phyloP scores from a whole-genome alignment of 139 green algal genomes.

The Picochlorum costavermella region DNA sequence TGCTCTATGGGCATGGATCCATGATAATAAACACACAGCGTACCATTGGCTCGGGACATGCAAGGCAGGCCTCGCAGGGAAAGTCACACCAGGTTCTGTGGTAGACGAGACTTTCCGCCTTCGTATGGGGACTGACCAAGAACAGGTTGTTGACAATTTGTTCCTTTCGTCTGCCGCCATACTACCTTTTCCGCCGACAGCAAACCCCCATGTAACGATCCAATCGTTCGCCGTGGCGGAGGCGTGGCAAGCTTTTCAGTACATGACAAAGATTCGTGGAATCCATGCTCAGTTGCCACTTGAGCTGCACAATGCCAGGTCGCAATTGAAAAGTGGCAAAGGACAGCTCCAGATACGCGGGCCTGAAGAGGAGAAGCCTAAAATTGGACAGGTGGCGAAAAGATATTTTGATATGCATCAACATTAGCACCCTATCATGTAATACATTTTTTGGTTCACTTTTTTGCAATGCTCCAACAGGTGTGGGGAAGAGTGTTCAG shows the following conservation, averaged over 20 bases:
- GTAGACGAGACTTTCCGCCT: background rate
- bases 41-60: conserved; percentile 2
- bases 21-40: background rate
- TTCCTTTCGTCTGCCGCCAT: background rate
- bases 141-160: background rate
- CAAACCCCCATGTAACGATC: conserved; percentile 1
- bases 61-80: background rate
- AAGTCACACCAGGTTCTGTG: background rate
- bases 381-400: no score
- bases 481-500: no score
- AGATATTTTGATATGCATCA: no score
- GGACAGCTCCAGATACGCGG: background rate
- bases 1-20: conserved; percentile 2
- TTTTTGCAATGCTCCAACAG: no score
- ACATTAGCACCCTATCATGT: no score
- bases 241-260: background rate
- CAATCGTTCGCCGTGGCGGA: background rate
- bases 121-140: background rate
- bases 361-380: background rate
- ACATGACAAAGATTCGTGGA: background rate
- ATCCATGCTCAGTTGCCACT: background rate
- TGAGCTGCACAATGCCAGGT: background rate
- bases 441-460: no score
- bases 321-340: background rate
- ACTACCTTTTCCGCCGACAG: background rate